phyloP scores from a whole-genome alignment of 305 asterid genomes.

The Fraxinus albicans region DNA sequence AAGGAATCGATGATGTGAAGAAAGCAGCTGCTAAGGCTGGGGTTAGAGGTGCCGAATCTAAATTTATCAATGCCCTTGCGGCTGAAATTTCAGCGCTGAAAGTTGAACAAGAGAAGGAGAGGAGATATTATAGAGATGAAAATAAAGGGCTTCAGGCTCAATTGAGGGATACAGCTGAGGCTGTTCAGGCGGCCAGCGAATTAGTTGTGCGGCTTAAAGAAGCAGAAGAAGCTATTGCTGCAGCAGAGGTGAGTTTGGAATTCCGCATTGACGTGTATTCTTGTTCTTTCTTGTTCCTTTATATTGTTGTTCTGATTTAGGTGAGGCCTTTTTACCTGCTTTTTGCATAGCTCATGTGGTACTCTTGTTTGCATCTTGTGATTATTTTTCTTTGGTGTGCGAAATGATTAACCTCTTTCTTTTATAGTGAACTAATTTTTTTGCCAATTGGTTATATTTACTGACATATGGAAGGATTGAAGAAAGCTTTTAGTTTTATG shows the following conservation, averaged over 20 bases:
- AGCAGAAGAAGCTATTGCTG: conserved; percentile 75
- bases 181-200: conserved; percentile 99
- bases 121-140: conserved; percentile 75
- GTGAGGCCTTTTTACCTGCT: neutral
- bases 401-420: neutral
- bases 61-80: conserved; percentile 87
- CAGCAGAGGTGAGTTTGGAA: conserved; percentile 74
- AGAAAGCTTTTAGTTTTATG: neutral
- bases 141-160: conserved; percentile 90
- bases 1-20: conserved; percentile 91
- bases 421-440: neutral
- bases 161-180: conserved; percentile 96
- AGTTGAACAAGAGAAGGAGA: conserved; percentile 88
- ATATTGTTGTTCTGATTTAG: conserved; percentile 3
- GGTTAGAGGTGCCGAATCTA: conserved; percentile 86
- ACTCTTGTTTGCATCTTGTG: neutral
- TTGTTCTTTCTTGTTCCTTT: conserved; percentile 19
- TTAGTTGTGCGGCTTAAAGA: conserved; percentile 92
- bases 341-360: neutral
- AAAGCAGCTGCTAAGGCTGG: conserved; percentile 94
- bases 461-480: neutral
- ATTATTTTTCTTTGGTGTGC: neutral
- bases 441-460: neutral
- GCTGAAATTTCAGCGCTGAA: conserved; percentile 77
- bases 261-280: conserved; percentile 13